Evolutionary conservation across 148 eudicot genomes (phyloP).

Genomic region (Pouteria glomerata): DNA sequence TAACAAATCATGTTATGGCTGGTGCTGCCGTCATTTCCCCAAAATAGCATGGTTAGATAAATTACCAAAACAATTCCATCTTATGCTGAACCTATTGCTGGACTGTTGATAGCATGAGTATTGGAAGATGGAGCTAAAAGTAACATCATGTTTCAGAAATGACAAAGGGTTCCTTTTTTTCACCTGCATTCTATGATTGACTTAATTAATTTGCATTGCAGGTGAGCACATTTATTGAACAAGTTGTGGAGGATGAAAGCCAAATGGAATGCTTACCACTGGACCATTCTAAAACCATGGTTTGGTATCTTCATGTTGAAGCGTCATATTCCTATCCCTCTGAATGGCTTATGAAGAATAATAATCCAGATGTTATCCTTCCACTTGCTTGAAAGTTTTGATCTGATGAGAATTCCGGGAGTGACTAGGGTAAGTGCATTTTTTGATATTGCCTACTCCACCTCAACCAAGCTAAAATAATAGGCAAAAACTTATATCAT

Average conservation of each 20-base stretch:
- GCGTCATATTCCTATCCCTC: conserved; percentile 41
- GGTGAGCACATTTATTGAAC: conserved; percentile 73
- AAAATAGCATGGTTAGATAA: background rate
- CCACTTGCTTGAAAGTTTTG: conserved; percentile 23
- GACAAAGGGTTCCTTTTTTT: background rate
- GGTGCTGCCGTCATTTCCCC: background rate
- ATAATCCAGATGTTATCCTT: conserved; percentile 25
- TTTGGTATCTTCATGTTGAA: conserved; percentile 59
- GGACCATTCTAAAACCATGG: conserved; percentile 46
- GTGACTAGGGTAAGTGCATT: background rate
- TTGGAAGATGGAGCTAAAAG: background rate
- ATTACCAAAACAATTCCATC: background rate
- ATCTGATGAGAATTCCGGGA: conserved; percentile 6
- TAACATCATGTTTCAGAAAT: background rate
- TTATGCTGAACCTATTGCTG: background rate
- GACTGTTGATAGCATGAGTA: background rate
- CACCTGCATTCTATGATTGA: background rate
- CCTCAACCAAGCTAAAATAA: background rate
- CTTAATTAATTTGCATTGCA: conserved; percentile 21
- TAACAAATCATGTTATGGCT: background rate
- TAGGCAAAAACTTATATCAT: background rate
- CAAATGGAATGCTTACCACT: conserved; percentile 71
- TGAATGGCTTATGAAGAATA: conserved; percentile 40
- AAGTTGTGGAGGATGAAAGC: conserved; percentile 79
- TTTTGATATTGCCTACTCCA: background rate